These are phyloP conservation scores for Aspergillus pseudonomiae DNA, from an alignment of 2,329 filamentous ascomycete species.

Conservation along the genomic window DNA sequence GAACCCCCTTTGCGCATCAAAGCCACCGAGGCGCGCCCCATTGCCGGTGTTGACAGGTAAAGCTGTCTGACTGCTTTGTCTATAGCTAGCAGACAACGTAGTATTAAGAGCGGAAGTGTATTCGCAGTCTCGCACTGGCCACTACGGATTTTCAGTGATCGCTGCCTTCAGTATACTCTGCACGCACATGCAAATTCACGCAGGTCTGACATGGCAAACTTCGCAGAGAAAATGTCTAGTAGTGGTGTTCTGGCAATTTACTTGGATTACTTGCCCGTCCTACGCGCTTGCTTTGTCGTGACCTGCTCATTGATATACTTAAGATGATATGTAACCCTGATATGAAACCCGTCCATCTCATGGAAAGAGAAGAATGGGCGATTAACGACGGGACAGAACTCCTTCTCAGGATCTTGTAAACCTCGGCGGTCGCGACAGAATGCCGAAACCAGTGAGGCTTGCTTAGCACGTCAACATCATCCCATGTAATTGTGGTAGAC, in stretches of 20 bases:
- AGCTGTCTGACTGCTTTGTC: not conserved
- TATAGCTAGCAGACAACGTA: not conserved
- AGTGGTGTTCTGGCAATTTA: not conserved
- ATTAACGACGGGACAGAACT: conserved; percentile 52
- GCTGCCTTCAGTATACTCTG: not conserved
- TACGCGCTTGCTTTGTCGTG: not conserved
- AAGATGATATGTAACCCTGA: conserved; percentile 47
- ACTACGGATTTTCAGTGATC: not conserved
- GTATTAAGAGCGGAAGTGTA: no score
- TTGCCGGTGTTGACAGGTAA: not conserved
- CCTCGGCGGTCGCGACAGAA: conserved; percentile 49
- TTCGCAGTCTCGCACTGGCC: not conserved
- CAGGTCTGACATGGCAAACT: not conserved
- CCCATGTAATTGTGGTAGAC: conserved; percentile 34
- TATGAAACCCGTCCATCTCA: conserved; percentile 53
- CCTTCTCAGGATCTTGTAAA: conserved; percentile 45
- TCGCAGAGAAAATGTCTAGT: not conserved
- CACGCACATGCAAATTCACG: not conserved
- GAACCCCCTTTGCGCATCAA: not conserved
- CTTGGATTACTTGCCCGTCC: not conserved
- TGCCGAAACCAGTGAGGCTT: conserved; percentile 47
- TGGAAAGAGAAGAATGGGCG: conserved; percentile 50
- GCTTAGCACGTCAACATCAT: conserved; percentile 45
- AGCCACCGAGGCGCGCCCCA: not conserved
- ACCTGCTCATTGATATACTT: not conserved